These are phyloP conservation scores for Neonectria neomacrospora DNA, from an alignment of 2,329 filamentous ascomycete genomes.

Conservation along the genomic window DNA sequence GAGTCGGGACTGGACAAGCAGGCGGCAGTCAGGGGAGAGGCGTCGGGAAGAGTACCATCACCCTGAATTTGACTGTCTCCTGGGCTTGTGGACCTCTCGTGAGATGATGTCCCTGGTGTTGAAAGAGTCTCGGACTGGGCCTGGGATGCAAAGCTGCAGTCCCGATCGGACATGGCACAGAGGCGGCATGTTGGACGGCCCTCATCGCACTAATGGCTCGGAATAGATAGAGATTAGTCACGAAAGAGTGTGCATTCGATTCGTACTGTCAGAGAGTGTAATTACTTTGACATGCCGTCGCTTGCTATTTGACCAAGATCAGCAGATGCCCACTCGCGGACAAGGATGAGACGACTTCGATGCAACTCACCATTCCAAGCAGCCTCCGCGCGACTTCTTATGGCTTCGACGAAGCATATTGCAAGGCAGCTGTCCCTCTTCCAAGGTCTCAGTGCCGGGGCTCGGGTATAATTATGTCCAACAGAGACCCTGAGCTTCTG, in stretches of 20 bases:
- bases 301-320: not conserved
- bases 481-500: not conserved
- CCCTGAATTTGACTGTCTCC: not conserved
- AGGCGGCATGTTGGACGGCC: constrained; percentile 29
- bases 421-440: not conserved
- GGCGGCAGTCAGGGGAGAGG: not conserved
- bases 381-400: not conserved
- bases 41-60: not conserved
- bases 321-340: not conserved
- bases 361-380: not conserved
- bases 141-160: constrained; percentile 27
- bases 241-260: not conserved
- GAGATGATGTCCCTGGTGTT: not conserved
- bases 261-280: not conserved
- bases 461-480: not conserved
- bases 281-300: not conserved
- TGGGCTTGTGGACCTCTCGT: not conserved
- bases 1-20: not conserved
- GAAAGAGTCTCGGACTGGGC: not conserved
- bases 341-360: not conserved
- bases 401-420: not conserved
- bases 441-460: not conserved
- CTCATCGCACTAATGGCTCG: constrained; percentile 31
- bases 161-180: constrained; percentile 18
- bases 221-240: not conserved